Base-by-base conservation (phyloP, 208 protist genomes). In the Trypanosoma brucei region DNA sequence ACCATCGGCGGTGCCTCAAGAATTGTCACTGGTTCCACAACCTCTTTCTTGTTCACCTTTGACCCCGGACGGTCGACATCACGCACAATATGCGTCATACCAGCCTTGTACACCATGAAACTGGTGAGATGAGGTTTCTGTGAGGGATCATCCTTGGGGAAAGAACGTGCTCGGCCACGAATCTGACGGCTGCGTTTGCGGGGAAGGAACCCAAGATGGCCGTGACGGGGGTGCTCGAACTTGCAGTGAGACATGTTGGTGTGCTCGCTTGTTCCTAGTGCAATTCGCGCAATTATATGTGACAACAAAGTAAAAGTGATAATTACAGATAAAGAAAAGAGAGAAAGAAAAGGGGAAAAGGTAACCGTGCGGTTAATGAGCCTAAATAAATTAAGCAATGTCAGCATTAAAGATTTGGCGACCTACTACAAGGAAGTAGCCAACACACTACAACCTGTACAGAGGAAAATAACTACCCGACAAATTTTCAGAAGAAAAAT, bases 41-140 rank as follows among this genome's bases (percentile, higher is more conserved):
- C 79, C 87, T 99, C 98, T 88, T 99, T 98, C 84, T 99, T 99
- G 92, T 99, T 87, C 70, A 97, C 80, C 87, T 98, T 94, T 49
- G 80, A 93, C 62, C 96, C 96, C 36, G 87, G 85, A 58, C 93
- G 88, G 76, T 99, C 95, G 53, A 99, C 75, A 44, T 99, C 97
- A 76, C 98, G 95, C 53, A 99, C 92, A 70, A 99, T 96, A 95
- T 99, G 98, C 49, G 98, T 99, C 97, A 98, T 99, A 81, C 98
- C 98, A 55, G 98, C 98, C 95, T 99, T 99, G 95, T 97, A 99
- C 74, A 92, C 98, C 73, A 99, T 89, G 93, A 95, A 95, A 64
- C 95, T 98, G 39, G 98, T 99, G 53, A 99, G 91, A 88, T 99
- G 98, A 48, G 91, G 91, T 65, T 93, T 84, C 81, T 97, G 82